Conservation (phyloP, 2,329 filamentous ascomycete genomes). For the Proliferodiscus dingleyae region DNA sequence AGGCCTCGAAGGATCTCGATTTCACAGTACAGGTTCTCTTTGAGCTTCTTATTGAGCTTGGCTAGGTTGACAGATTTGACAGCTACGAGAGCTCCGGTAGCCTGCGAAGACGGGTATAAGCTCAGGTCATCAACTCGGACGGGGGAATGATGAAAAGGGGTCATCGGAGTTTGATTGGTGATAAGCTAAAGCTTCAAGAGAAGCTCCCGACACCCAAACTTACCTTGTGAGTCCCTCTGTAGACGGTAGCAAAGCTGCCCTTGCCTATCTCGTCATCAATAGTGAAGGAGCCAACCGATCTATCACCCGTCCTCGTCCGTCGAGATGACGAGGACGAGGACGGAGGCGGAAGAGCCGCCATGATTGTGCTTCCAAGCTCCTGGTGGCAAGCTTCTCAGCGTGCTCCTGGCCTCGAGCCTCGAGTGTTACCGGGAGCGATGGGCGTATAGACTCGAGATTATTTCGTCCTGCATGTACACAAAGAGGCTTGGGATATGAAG, state of each 20-base stretch:
- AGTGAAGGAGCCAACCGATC: constrained; percentile 66
- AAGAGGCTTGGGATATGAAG: constrained; percentile 5
- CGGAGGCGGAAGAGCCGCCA: constrained; percentile 40
- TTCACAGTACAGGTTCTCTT: constrained; percentile 91
- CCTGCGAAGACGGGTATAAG: constrained; percentile 44
- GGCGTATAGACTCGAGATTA: constrained; percentile 31
- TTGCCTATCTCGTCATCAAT: constrained; percentile 89
- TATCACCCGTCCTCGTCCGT: constrained; percentile 36
- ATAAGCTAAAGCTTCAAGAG: background rate
- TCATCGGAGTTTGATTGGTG: background rate
- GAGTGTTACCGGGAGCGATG: constrained; percentile 32
- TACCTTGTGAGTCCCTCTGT: constrained; percentile 80
- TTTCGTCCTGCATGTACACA: constrained; percentile 35
- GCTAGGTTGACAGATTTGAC: constrained; percentile 93
- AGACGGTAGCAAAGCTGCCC: constrained; percentile 96
- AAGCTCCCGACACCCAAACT: too few species aligned
- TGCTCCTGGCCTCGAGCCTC: constrained; percentile 14
- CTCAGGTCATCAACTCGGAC: background rate
- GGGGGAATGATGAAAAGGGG: background rate
- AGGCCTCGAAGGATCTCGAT: constrained; percentile 92
- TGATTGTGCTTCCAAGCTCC: constrained; percentile 21
- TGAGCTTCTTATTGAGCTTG: constrained; percentile 91
- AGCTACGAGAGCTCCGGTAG: constrained; percentile 76
- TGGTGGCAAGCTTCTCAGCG: constrained; percentile 10
- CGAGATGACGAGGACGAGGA: constrained; percentile 37